These are phyloP conservation scores for Aspergillus persii DNA, from an alignment of 2,329 filamentous ascomycete species.

Conservation along the genomic window DNA sequence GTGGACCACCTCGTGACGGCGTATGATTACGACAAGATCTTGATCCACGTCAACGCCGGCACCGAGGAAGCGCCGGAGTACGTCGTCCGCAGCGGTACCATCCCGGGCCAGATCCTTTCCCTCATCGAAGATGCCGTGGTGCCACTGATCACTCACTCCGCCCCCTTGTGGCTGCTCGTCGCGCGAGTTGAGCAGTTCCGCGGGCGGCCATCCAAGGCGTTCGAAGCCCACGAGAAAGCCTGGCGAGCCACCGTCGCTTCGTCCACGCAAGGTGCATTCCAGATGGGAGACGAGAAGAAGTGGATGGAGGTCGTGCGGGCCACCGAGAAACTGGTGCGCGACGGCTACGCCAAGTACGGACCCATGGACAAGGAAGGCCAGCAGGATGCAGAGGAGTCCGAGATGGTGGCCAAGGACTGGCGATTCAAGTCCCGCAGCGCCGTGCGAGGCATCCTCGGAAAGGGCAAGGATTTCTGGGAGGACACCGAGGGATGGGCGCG, in stretches of 20 bases:
- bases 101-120: constrained; percentile 55
- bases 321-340: constrained; percentile 73
- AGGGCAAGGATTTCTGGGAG: constrained; percentile 80
- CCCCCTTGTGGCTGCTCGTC: constrained; percentile 73
- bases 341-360: constrained; percentile 78
- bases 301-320: constrained; percentile 74
- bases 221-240: constrained; percentile 83
- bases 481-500: constrained; percentile 51
- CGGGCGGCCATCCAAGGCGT: constrained; percentile 65
- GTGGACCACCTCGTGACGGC: constrained; percentile 66
- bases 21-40: constrained; percentile 38
- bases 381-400: constrained; percentile 46
- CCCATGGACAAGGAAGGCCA: constrained; percentile 57
- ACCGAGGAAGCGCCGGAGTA: constrained; percentile 13
- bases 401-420: constrained; percentile 75
- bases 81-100: constrained; percentile 55
- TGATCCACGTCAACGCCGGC: constrained; percentile 37
- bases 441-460: constrained; percentile 76
- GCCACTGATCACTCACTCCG: constrained; percentile 78
- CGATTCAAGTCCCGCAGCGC: constrained; percentile 84
- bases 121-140: constrained; percentile 73
- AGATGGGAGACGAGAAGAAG: constrained; percentile 57
- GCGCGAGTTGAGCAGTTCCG: constrained; percentile 72
- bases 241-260: constrained; percentile 68
- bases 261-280: constrained; percentile 44